These are phyloP conservation scores for Penicillium simplicissimum DNA, from an alignment of 495 filamentous ascomycete species.

Conservation along the genomic window DNA sequence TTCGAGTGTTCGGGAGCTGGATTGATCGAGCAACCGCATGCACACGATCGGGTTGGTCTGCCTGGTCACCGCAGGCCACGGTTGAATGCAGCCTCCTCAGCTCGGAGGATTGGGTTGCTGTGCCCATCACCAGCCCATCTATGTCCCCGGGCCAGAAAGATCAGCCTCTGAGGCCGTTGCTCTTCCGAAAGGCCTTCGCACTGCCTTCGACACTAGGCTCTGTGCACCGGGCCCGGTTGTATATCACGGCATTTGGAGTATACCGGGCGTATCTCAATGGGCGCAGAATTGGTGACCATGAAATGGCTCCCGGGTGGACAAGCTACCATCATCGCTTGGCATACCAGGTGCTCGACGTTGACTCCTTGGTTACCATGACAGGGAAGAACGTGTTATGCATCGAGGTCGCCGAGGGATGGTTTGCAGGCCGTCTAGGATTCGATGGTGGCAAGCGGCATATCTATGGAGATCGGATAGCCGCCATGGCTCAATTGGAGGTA, in stretches of 20 bases:
- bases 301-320: background rate
- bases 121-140: background rate
- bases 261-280: background rate
- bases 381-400: background rate
- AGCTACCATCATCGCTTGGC: background rate
- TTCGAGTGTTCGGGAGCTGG: background rate
- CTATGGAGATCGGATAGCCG: background rate
- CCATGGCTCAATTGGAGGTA: background rate
- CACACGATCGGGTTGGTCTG: background rate
- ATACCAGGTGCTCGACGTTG: background rate
- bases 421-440: background rate
- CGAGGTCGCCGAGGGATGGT: background rate
- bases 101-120: background rate
- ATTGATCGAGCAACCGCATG: background rate
- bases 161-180: background rate
- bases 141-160: background rate
- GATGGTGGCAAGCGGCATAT: background rate
- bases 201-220: background rate
- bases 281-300: background rate
- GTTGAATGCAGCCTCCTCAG: background rate
- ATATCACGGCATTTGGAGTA: background rate
- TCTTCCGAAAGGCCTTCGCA: background rate
- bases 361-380: background rate
- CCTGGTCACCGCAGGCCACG: background rate
- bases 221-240: background rate